Conservation (phyloP, 768 basidiomycete species). For the Leucocoprinus leucothites region DNA sequence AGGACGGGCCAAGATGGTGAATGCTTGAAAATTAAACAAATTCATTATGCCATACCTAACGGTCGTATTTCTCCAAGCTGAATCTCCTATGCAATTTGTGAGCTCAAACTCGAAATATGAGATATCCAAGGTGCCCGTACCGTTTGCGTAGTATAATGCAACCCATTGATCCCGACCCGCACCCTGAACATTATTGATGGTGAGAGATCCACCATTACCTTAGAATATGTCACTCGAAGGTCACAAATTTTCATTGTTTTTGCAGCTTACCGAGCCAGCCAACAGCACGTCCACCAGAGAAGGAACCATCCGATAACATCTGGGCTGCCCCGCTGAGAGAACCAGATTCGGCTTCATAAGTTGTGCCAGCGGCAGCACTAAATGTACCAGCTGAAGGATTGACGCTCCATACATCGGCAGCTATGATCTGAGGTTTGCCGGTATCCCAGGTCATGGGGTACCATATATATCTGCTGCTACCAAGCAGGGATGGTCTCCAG, state of each 20-base stretch:
- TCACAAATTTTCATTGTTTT: neutral
- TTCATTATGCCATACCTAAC: constrained; percentile 38
- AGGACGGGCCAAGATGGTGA: neutral
- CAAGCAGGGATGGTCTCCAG: constrained; percentile 51
- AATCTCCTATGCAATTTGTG: constrained; percentile 34
- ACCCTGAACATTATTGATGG: constrained; percentile 54
- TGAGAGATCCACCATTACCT: constrained; percentile 58
- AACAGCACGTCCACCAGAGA: constrained; percentile 51
- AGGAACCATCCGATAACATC: constrained; percentile 38
- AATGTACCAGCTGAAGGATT: constrained; percentile 50
- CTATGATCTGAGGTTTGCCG: constrained; percentile 51
- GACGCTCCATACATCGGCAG: constrained; percentile 56
- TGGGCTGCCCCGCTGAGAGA: constrained; percentile 45
- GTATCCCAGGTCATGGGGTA: constrained; percentile 53
- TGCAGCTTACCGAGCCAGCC: constrained; percentile 49
- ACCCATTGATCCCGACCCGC: constrained; percentile 55
- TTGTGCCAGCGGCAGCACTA: constrained; percentile 44
- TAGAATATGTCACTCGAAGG: no score
- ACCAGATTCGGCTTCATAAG: constrained; percentile 56
- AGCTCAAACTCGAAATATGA: neutral
- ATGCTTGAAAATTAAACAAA: neutral
- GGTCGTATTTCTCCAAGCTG: constrained; percentile 56
- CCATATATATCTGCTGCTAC: constrained; percentile 61
- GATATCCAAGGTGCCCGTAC: constrained; percentile 21
- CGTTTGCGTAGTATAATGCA: constrained; percentile 59